These are phyloP conservation scores for Gyromitra esculenta DNA, from an alignment of 2,329 filamentous ascomycete species.

Conservation along the genomic window DNA sequence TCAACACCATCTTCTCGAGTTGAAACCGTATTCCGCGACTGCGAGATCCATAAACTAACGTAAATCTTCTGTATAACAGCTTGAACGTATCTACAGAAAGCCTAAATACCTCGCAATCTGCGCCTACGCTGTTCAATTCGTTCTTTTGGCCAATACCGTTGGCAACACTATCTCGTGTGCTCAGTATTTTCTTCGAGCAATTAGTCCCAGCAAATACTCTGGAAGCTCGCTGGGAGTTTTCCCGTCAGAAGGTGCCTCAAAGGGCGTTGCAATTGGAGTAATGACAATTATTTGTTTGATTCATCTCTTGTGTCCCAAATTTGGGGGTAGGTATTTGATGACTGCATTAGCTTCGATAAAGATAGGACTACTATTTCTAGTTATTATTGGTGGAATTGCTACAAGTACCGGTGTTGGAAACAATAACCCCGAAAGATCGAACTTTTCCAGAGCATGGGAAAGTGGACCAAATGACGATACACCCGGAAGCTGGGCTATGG, in stretches of 20 bases:
- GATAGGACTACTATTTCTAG: conserved; percentile 37
- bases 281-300: conserved; percentile 64
- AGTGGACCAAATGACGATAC: background rate
- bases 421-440: conserved; percentile 23
- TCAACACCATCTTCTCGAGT: too few species aligned
- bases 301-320: conserved; percentile 59
- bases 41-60: conserved; percentile 20
- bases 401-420: conserved; percentile 17
- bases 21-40: background rate
- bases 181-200: conserved; percentile 59
- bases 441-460: conserved; percentile 33
- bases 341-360: conserved; percentile 36
- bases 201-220: conserved; percentile 44
- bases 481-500: conserved; percentile 40
- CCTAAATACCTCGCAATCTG: conserved; percentile 63
- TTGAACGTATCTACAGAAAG: conserved; percentile 64
- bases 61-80: conserved; percentile 52
- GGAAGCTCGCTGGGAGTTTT: background rate
- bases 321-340: conserved; percentile 41
- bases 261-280: conserved; percentile 64
- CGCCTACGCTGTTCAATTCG: conserved; percentile 63
- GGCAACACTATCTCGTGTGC: conserved; percentile 65
- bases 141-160: conserved; percentile 64
- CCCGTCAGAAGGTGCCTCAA: conserved; percentile 43
- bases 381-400: conserved; percentile 34